Conservation (phyloP, 116 monocot species). For the Trichopus zeylanicus region DNA sequence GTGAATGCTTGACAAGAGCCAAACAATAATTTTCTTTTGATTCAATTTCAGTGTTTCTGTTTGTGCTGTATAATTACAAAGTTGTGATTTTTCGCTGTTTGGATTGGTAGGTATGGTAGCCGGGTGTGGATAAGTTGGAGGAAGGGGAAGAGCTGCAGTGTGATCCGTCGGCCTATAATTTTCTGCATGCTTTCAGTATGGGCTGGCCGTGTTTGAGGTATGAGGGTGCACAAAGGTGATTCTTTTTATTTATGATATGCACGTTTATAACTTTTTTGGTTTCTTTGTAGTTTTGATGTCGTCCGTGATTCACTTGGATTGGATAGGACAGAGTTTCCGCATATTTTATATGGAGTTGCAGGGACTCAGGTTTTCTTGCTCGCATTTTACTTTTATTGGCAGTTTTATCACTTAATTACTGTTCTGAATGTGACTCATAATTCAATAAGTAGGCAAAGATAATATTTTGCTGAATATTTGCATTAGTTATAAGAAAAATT, state of each 20-base stretch:
- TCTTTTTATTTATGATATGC: neutral
- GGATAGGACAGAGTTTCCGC: conserved; percentile 83
- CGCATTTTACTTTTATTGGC: neutral
- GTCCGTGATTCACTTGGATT: conserved; percentile 79
- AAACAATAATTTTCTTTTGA: no score
- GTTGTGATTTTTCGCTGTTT: no score
- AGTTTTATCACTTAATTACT: neutral
- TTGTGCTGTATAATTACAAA: no score
- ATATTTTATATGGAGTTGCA: conserved; percentile 80
- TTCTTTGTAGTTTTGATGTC: conserved; percentile 64
- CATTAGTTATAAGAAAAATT: no score
- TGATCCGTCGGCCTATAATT: conserved; percentile 64
- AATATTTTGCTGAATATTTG: no score
- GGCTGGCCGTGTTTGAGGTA: conserved; percentile 73
- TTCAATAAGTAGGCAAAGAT: no score
- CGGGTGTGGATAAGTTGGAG: conserved; percentile 62
- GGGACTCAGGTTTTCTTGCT: conserved; percentile 70
- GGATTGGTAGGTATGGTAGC: conserved; percentile 89
- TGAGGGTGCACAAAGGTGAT: neutral
- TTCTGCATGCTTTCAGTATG: conserved; percentile 45
- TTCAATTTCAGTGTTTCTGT: no score
- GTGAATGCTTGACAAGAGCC: conserved; percentile 1
- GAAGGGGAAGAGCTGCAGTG: conserved; percentile 72
- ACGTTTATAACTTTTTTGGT: no score
- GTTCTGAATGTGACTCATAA: neutral